Percentiles rank a stretch among this genome's conserved stretches.
Conservation (phyloP, 805 yeast species). For the Candida mattraensis region DNA sequence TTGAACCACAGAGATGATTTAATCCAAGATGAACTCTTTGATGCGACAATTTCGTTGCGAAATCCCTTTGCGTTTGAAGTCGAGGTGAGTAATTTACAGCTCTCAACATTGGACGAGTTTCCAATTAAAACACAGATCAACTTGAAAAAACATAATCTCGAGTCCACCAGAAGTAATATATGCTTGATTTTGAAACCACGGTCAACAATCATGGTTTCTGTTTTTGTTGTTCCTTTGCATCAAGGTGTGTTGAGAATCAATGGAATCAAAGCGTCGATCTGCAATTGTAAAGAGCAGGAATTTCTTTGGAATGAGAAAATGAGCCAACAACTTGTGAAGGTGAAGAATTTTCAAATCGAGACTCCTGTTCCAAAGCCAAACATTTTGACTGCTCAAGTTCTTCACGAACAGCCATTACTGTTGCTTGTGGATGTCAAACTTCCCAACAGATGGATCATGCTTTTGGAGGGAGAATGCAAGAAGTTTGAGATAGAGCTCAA, state of each 20-base stretch:
- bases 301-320: conserved; percentile 29
- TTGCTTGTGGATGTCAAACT: conserved; percentile 51
- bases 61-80: conserved; percentile 82
- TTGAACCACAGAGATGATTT: conserved; percentile 25
- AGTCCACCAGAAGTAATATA: conserved; percentile 14
- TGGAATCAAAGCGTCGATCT: conserved; percentile 52
- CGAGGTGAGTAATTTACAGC: conserved; percentile 49
- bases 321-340: conserved; percentile 2
- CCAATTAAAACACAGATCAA: conserved; percentile 29
- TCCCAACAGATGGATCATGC: conserved; percentile 67
- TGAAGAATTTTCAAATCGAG: conserved; percentile 3
- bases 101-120: conserved; percentile 32
- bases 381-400: conserved; percentile 33
- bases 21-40: conserved; percentile 64
- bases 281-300: conserved; percentile 47
- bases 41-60: conserved; percentile 56
- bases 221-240: conserved; percentile 48
- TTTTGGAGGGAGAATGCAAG: conserved; percentile 73
- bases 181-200: conserved; percentile 38
- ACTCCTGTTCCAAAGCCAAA: background rate
- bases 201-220: conserved; percentile 37
- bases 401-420: conserved; percentile 57
- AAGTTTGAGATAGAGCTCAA: conserved; percentile 49
- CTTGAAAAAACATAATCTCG: conserved; percentile 16
- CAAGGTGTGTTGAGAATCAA: conserved; percentile 49